A percentile compares a stretch with the other conserved stretches of the same genome.
Conservation (phyloP, 805 yeast species). For the Candida loeiensis region DNA sequence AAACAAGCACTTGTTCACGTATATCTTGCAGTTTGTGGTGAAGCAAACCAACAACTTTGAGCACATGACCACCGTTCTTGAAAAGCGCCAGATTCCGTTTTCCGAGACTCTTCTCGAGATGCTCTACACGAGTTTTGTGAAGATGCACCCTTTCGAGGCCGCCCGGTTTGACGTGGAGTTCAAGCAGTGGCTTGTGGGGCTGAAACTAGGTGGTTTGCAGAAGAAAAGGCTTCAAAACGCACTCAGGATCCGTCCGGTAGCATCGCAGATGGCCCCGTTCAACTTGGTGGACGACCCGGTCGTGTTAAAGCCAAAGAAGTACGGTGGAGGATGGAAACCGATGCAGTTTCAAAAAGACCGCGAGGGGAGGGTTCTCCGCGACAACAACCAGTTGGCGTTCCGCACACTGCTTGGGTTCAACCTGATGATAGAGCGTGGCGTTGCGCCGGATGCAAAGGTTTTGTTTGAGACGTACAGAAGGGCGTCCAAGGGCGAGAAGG, state of each 20-base stretch:
- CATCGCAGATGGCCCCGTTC: constrained; percentile 28
- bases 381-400: constrained; percentile 25
- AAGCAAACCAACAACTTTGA: constrained; percentile 16
- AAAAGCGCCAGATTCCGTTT: constrained; percentile 19
- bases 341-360: constrained; percentile 15
- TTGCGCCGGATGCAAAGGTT: constrained; percentile 32
- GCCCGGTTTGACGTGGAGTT: constrained; percentile 19
- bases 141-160: constrained; percentile 32
- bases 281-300: constrained; percentile 14
- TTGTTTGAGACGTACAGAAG: constrained; percentile 30
- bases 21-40: constrained; percentile 16
- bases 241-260: constrained; percentile 19
- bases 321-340: constrained; percentile 23
- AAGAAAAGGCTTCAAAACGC: constrained; percentile 2
- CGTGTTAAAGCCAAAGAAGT: constrained; percentile 19
- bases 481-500: constrained; percentile 21
- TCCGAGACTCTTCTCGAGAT: constrained; percentile 21
- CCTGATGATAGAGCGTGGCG: constrained; percentile 31
- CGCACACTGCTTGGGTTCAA: constrained; percentile 31
- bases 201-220: not conserved
- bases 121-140: constrained; percentile 30
- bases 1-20: constrained; percentile 22
- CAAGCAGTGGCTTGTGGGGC: constrained; percentile 17
- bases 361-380: constrained; percentile 14
- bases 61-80: constrained; percentile 24